Conservation (phyloP, 257 asterid genomes). For the Thymus quinquecostatus region DNA sequence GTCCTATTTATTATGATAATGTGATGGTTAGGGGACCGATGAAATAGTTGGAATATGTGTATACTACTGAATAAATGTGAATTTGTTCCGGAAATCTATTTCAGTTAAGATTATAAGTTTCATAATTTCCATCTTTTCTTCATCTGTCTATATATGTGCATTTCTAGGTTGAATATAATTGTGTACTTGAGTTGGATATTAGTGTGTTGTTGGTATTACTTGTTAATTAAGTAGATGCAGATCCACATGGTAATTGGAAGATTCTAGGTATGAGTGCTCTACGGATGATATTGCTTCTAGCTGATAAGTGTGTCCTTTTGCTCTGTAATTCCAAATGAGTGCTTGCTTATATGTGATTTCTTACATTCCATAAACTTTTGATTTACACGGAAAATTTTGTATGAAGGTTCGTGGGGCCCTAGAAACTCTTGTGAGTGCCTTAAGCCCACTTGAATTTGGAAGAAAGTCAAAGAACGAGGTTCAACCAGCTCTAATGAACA, state of each 20-base stretch:
- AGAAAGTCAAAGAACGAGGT: slow-evolving; percentile 68
- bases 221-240: slow-evolving; percentile 18
- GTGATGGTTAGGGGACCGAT: background rate
- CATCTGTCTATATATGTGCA: background rate
- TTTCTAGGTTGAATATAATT: background rate
- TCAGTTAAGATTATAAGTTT: slow-evolving; percentile 2
- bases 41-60: slow-evolving; percentile 12
- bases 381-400: slow-evolving; percentile 29
- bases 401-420: slow-evolving; percentile 88
- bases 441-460: slow-evolving; percentile 70
- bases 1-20: background rate
- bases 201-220: background rate
- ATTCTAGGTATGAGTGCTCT: slow-evolving; percentile 17
- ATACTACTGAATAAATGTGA: background rate
- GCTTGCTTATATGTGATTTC: slow-evolving; percentile 26
- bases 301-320: slow-evolving; percentile 3
- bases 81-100: background rate
- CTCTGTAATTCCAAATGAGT: slow-evolving; percentile 16
- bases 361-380: slow-evolving; percentile 18
- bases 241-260: slow-evolving; percentile 6
- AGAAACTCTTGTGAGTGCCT: slow-evolving; percentile 82
- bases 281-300: slow-evolving; percentile 9
- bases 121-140: background rate
- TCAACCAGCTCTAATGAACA: slow-evolving; percentile 85
- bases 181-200: background rate